phyloP scores from a whole-genome alignment of 1,139 yeast species.

The Debaryomyces fabryi region DNA sequence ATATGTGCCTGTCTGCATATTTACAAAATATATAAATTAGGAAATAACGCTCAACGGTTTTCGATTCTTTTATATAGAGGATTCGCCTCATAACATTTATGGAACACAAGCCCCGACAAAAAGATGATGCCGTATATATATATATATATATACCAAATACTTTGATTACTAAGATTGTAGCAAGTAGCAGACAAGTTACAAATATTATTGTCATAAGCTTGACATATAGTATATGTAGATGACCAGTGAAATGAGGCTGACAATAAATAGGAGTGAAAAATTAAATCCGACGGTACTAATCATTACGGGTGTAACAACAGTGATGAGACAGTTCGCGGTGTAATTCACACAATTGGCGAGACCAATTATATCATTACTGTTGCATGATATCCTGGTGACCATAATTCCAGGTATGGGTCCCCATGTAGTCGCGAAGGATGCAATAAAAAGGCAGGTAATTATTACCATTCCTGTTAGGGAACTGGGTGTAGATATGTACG shows the following conservation, averaged over 20 bases:
- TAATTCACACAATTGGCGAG: slow-evolving; percentile 28
- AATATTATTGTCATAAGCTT: background rate
- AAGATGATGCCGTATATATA: slow-evolving; percentile 1
- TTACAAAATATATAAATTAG: slow-evolving; percentile 1
- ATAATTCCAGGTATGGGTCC: slow-evolving; percentile 37
- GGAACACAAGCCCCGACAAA: background rate
- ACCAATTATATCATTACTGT: slow-evolving; percentile 24
- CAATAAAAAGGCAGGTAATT: slow-evolving; percentile 21
- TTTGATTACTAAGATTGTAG: background rate
- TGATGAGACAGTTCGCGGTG: slow-evolving; percentile 28
- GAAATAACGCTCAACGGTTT: slow-evolving; percentile 6
- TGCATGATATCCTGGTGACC: slow-evolving; percentile 25
- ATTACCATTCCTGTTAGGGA: slow-evolving; percentile 5
- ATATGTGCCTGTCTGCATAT: slow-evolving; percentile 1
- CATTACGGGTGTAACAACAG: slow-evolving; percentile 27
- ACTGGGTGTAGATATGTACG: background rate
- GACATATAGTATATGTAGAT: slow-evolving; percentile 15
- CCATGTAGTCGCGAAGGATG: slow-evolving; percentile 35
- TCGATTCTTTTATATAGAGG: slow-evolving; percentile 2
- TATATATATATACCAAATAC: background rate
- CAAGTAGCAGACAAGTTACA: background rate
- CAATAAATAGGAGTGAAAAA: slow-evolving; percentile 25
- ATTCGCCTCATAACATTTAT: background rate
- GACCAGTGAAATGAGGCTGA: slow-evolving; percentile 21
- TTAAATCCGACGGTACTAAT: slow-evolving; percentile 21